These are phyloP conservation scores for Adansonia digitata DNA, from an alignment of 345 rosid genomes.

Conservation along the genomic window DNA sequence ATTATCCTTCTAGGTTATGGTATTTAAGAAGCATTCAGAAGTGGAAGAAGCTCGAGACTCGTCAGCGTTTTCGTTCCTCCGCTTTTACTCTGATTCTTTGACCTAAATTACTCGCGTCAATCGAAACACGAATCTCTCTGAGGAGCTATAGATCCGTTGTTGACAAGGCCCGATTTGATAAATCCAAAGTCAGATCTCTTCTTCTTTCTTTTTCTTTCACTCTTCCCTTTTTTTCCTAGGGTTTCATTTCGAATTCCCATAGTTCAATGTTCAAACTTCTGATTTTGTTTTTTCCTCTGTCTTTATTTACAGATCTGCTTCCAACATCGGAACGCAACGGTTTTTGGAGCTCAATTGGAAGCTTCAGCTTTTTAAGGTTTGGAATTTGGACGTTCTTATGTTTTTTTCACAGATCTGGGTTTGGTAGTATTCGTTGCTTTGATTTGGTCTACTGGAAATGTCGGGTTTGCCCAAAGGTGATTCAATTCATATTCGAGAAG, in stretches of 20 bases:
- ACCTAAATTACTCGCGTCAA: constrained; percentile 5
- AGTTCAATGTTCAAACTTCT: background rate
- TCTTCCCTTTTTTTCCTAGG: background rate
- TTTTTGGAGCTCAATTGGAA: background rate
- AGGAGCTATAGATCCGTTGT: background rate
- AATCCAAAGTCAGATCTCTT: constrained; percentile 36
- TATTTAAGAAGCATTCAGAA: too few relatives aligned
- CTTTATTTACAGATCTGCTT: background rate
- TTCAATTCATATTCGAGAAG: background rate
- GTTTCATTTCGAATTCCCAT: background rate
- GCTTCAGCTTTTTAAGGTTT: background rate
- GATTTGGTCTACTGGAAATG: background rate
- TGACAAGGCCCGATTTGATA: constrained; percentile 11
- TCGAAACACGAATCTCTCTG: constrained; percentile 16
- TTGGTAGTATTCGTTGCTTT: background rate
- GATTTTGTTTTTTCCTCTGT: background rate
- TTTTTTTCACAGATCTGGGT: too few relatives aligned
- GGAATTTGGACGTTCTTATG: background rate
- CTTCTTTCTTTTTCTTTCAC: background rate
- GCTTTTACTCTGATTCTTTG: constrained; percentile 18
- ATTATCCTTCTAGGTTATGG: too few relatives aligned
- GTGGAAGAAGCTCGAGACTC: background rate
- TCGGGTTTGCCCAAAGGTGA: background rate
- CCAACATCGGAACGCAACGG: background rate
- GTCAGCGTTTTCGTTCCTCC: background rate